phyloP scores from a whole-genome alignment of 148 eudicot genomes.

The Arbutus unedo region DNA sequence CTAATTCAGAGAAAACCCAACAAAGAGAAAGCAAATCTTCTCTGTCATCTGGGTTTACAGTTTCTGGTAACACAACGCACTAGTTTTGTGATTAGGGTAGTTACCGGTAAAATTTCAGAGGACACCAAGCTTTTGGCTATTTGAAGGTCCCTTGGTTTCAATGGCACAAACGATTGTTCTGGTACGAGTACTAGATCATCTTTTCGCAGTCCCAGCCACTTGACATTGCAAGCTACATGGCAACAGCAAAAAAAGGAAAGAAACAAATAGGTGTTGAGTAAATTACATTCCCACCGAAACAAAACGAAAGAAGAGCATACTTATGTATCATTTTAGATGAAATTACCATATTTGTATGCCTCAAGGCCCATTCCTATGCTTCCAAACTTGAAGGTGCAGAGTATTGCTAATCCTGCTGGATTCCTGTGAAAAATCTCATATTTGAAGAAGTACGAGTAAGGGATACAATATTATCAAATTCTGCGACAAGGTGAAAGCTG shows the following conservation, averaged over 20 bases:
- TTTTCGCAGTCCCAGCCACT: slow-evolving; percentile 81
- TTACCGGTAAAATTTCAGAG: slow-evolving; percentile 70
- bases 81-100: neutral
- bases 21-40: neutral
- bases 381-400: slow-evolving; percentile 90
- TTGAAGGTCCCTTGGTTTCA: slow-evolving; percentile 75
- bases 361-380: slow-evolving; percentile 97
- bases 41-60: neutral
- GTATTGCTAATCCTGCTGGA: slow-evolving; percentile 89
- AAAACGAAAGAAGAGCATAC: neutral
- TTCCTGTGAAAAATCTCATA: slow-evolving; percentile 48
- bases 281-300: neutral
- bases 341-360: slow-evolving; percentile 86
- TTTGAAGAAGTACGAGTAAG: neutral
- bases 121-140: slow-evolving; percentile 82
- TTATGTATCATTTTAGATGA: neutral
- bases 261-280: neutral
- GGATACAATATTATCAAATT: neutral
- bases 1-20: neutral
- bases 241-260: neutral
- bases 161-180: slow-evolving; percentile 60
- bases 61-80: neutral
- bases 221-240: slow-evolving; percentile 79
- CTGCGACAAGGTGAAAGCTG: neutral
- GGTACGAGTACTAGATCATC: slow-evolving; percentile 75